phyloP scores from a whole-genome alignment of 768 basidiomycete genomes.

The Boletus insuetus region DNA sequence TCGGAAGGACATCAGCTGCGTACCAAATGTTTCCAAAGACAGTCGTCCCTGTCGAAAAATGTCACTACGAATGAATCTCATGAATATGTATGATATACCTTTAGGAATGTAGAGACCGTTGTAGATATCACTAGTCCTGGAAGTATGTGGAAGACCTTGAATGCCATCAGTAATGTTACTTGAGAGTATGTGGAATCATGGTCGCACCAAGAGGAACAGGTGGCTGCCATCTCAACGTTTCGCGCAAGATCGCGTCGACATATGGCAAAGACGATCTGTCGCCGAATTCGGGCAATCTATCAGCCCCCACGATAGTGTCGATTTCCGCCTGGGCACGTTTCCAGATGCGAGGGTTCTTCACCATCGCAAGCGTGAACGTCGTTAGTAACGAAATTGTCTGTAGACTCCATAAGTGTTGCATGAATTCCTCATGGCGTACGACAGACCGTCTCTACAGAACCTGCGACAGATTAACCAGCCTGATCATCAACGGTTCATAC shows the following conservation, averaged over 20 bases:
- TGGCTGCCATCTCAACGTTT: constrained; percentile 14
- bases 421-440: not conserved
- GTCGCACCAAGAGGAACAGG: constrained; percentile 1
- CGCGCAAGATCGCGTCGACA: constrained; percentile 10
- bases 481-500: not conserved
- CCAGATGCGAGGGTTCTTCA: constrained; percentile 9
- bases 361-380: constrained; percentile 14
- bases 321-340: constrained; percentile 12
- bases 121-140: constrained; percentile 39
- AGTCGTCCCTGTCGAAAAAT: constrained; percentile 6
- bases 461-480: not conserved
- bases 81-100: constrained; percentile 25
- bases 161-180: not conserved
- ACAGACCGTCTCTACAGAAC: constrained; percentile 16
- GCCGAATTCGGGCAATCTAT: constrained; percentile 7
- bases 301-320: constrained; percentile 3
- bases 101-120: constrained; percentile 49
- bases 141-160: constrained; percentile 16
- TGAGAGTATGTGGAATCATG: not conserved
- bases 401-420: not conserved
- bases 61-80: not conserved
- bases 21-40: constrained; percentile 17
- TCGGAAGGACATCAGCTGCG: not conserved
- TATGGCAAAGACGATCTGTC: constrained; percentile 9
- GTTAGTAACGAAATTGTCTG: not conserved